phyloP scores from a whole-genome alignment of 768 basidiomycete species.

The Gyrodon lividus region DNA sequence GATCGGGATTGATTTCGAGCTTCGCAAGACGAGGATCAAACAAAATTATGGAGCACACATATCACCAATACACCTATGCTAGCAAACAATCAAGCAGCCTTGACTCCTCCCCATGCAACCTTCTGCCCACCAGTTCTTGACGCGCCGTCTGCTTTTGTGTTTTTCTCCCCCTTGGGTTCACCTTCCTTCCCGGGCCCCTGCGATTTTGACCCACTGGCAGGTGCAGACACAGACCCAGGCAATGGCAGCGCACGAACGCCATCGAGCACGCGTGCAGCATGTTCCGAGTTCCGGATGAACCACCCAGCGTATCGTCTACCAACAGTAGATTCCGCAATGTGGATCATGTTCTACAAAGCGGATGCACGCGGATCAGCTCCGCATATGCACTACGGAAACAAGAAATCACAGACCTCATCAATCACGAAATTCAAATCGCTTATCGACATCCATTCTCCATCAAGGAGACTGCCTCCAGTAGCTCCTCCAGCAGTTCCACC shows the following conservation, averaged over 20 bases:
- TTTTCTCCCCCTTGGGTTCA: slow-evolving; percentile 20
- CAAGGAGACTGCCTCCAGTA: slow-evolving; percentile 56
- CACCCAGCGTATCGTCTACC: slow-evolving; percentile 93
- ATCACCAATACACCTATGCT: background rate
- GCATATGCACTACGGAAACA: background rate
- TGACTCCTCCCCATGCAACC: slow-evolving; percentile 51
- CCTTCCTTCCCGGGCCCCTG: slow-evolving; percentile 21
- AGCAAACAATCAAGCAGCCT: slow-evolving; percentile 22
- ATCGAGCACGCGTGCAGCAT: slow-evolving; percentile 84
- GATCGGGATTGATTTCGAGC: background rate
- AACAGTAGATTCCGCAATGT: slow-evolving; percentile 92
- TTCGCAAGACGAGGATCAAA: no score
- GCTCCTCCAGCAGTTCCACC: slow-evolving; percentile 24
- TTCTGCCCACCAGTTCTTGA: slow-evolving; percentile 48
- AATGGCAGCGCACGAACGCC: slow-evolving; percentile 62
- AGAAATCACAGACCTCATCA: slow-evolving; percentile 64
- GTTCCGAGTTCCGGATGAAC: slow-evolving; percentile 96
- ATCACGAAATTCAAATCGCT: slow-evolving; percentile 97
- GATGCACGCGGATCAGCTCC: background rate
- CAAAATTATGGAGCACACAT: background rate
- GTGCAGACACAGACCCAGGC: slow-evolving; percentile 28
- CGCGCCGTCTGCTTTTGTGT: slow-evolving; percentile 27
- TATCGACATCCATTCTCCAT: slow-evolving; percentile 83
- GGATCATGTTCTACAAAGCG: slow-evolving; percentile 81
- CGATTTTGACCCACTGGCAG: background rate